phyloP scores from a whole-genome alignment of 148 eudicot species.

The Polygonum maritimum region DNA sequence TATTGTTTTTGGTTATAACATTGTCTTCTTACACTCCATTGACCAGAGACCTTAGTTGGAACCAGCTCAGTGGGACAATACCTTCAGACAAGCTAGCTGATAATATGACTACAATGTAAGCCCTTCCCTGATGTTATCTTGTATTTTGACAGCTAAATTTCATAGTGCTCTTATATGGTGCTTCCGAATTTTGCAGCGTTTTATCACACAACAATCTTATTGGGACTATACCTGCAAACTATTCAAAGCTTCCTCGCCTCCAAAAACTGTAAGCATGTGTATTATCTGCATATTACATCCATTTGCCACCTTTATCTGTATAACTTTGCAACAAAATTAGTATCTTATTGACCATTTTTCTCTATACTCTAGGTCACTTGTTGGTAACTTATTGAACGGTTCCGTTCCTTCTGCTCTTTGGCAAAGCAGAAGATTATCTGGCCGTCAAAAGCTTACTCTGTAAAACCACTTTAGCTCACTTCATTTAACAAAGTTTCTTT shows the following conservation, averaged over 20 bases:
- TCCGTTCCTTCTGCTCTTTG: slow-evolving; percentile 60
- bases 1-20: neutral
- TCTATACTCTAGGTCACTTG: slow-evolving; percentile 37
- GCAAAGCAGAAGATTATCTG: slow-evolving; percentile 38
- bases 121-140: neutral
- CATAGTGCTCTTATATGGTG: neutral
- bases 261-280: slow-evolving; percentile 57
- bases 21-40: neutral
- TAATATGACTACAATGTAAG: slow-evolving; percentile 73
- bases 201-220: slow-evolving; percentile 62
- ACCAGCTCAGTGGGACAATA: slow-evolving; percentile 62
- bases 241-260: slow-evolving; percentile 55
- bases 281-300: neutral
- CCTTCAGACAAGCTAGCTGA: slow-evolving; percentile 50
- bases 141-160: neutral
- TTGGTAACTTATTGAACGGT: slow-evolving; percentile 53
- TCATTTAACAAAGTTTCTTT: neutral
- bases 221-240: slow-evolving; percentile 65
- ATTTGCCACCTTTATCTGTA: neutral
- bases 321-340: neutral
- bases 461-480: slow-evolving; percentile 25
- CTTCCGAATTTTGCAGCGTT: slow-evolving; percentile 29
- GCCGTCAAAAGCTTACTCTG: slow-evolving; percentile 47
- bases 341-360: neutral
- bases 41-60: slow-evolving; percentile 70